phyloP scores from a whole-genome alignment of 106 monocot species.

The Dendrobium officinale region DNA sequence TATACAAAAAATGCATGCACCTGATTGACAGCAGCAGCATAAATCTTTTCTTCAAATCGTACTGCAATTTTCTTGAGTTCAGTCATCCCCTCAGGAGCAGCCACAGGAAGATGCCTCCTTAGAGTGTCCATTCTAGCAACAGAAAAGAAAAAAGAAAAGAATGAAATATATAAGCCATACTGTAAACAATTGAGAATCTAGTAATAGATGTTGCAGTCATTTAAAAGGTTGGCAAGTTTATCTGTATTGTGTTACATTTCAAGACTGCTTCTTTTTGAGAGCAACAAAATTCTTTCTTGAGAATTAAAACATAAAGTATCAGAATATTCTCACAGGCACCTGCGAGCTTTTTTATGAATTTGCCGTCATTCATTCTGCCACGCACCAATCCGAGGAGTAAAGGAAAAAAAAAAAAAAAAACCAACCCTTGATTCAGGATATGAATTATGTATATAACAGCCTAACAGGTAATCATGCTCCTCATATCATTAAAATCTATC shows the following conservation, averaged over 20 bases:
- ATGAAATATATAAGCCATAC: background rate
- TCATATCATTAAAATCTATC: background rate
- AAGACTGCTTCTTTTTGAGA: background rate
- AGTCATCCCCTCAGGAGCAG: slow-evolving; percentile 53
- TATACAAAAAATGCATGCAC: slow-evolving; percentile 20
- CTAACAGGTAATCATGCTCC: background rate
- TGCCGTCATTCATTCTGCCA: background rate
- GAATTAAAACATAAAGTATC: background rate
- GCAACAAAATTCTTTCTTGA: background rate
- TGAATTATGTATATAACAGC: background rate
- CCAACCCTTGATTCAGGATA: background rate
- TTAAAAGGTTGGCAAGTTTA: background rate
- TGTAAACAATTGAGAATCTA: background rate
- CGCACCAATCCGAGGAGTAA: background rate
- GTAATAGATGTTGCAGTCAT: background rate
- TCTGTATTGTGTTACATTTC: background rate
- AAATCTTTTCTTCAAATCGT: slow-evolving; percentile 88
- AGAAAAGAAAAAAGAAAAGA: background rate
- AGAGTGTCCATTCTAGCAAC: slow-evolving; percentile 76
- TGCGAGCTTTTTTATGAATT: background rate
- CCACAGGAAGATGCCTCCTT: slow-evolving; percentile 56
- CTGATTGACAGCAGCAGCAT: slow-evolving; percentile 57
- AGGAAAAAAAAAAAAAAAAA: background rate
- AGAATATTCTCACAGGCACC: too few species aligned
- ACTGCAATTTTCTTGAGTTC: slow-evolving; percentile 77